Evolutionary conservation across 495 filamentous ascomycete genomes (phyloP).

Genomic region (Podospora anserina): DNA sequence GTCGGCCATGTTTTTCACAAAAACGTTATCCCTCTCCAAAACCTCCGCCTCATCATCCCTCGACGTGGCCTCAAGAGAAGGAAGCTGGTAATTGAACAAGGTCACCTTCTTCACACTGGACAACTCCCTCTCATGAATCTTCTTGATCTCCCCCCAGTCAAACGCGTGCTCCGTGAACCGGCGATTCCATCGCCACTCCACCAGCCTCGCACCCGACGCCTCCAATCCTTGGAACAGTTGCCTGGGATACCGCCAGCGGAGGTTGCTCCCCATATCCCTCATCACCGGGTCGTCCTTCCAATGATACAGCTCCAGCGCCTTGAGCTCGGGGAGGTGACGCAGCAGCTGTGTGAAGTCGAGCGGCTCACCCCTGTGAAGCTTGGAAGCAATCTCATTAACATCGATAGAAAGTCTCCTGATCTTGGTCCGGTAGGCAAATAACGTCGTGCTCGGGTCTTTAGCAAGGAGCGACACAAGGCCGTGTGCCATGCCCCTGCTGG

Average conservation of each 20-base stretch:
- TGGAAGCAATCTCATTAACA: constrained; percentile 40
- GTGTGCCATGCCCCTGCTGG: constrained; percentile 47
- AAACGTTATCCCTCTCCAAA: constrained; percentile 29
- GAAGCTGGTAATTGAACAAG: constrained; percentile 61
- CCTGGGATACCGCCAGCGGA: constrained; percentile 63
- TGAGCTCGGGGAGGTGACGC: constrained; percentile 45
- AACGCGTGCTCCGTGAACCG: constrained; percentile 54
- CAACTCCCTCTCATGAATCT: constrained; percentile 63
- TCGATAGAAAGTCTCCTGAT: constrained; percentile 67
- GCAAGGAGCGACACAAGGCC: constrained; percentile 35
- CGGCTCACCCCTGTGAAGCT: constrained; percentile 33
- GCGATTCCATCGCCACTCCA: constrained; percentile 75
- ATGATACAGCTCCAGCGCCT: constrained; percentile 54
- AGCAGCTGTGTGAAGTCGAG: constrained; percentile 46
- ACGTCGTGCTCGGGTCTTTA: constrained; percentile 40
- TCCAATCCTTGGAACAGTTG: constrained; percentile 56
- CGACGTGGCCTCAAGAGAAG: constrained; percentile 31
- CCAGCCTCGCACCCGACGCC: constrained; percentile 38
- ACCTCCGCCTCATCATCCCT: constrained; percentile 32
- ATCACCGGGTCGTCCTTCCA: constrained; percentile 54
- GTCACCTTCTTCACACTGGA: constrained; percentile 54
- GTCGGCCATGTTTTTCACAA: constrained; percentile 50
- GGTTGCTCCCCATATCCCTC: constrained; percentile 40
- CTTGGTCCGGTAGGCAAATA: constrained; percentile 60
- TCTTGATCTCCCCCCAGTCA: constrained; percentile 41